Base-by-base conservation (phyloP, 768 basidiomycete genomes). In the Podaxis sp. region DNA sequence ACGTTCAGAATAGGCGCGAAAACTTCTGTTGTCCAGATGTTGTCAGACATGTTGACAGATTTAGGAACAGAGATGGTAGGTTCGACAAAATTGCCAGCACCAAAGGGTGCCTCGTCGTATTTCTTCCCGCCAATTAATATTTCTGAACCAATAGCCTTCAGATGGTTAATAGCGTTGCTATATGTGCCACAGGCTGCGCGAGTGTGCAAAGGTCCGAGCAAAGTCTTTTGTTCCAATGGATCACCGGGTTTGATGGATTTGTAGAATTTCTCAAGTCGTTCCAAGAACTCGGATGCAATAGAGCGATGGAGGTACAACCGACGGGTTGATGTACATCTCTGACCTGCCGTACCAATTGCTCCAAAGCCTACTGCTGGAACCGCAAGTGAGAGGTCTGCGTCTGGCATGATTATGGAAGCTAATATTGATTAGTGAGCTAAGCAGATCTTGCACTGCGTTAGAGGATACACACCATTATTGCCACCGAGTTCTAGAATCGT, bases 341-440 rank as follows among this genome's bases (percentile, higher is more conserved):
- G 81, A n/a, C 84, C 84, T 68, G 83, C 82, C 37, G 84, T 85
- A 61, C 96, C 96, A 50, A 97, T 88, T 29, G 96, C 93, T 40
- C 96, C 93, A 76, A 98, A 98, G 73, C 94, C 93, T 29, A 96
- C 90, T 3, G 94, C 85, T 13, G 92, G 92, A 15, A 97, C 85
- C 40, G 96, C 96, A 66, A 97, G 86, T 36, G 84, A 82, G 24
- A 97, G 83, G 75, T 97, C 94, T 19, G 96, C 96, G 76, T 97
- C 96, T 55, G 92, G 85, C 85, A 97, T 91, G 66, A 98, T 83
- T 67, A 97, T 88, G 43, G 93, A 88, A 66, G 96, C 95, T 95
- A 73, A 64, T 59, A 50, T 66, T 50, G 65, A 67, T 49, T 50
- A 64, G 59, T 65, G 61, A 64, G 67, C 58, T 67, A 57, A 49